phyloP scores from a whole-genome alignment of 2,329 filamentous ascomycete species.

The Colletotrichum filicis region DNA sequence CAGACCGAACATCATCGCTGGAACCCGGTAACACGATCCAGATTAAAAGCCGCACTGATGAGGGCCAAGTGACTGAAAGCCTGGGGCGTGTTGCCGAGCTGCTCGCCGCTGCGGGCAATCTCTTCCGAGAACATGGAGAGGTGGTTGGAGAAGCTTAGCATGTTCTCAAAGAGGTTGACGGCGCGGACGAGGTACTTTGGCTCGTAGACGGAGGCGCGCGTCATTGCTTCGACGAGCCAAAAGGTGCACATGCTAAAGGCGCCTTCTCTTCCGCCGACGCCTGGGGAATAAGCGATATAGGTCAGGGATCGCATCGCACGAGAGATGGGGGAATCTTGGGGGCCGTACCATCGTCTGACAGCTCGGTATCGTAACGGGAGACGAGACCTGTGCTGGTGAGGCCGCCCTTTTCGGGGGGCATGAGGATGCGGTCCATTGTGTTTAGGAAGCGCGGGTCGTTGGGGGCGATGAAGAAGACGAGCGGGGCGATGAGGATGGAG shows the following conservation, averaged over 20 bases:
- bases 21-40: slow-evolving; percentile 64
- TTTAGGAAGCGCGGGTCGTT: slow-evolving; percentile 80
- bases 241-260: slow-evolving; percentile 87
- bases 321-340: neutral
- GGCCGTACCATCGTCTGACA: slow-evolving; percentile 74
- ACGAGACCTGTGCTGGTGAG: slow-evolving; percentile 80
- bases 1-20: slow-evolving; percentile 20
- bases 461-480: slow-evolving; percentile 83
- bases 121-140: slow-evolving; percentile 84
- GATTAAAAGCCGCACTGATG: slow-evolving; percentile 81
- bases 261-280: slow-evolving; percentile 79
- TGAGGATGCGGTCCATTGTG: slow-evolving; percentile 78
- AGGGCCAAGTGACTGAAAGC: slow-evolving; percentile 82
- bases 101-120: slow-evolving; percentile 79
- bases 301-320: too few relatives aligned
- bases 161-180: slow-evolving; percentile 80
- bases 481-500: slow-evolving; percentile 78
- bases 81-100: slow-evolving; percentile 83
- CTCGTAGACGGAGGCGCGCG: slow-evolving; percentile 73
- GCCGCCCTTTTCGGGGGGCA: slow-evolving; percentile 79
- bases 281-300: slow-evolving; percentile 48
- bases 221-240: slow-evolving; percentile 84
- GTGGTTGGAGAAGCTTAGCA: slow-evolving; percentile 81
- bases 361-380: slow-evolving; percentile 77
- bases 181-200: slow-evolving; percentile 71